These are phyloP conservation scores for Chromosphaera perkinsii DNA, from an alignment of 208 protist species.

Conservation along the genomic window DNA sequence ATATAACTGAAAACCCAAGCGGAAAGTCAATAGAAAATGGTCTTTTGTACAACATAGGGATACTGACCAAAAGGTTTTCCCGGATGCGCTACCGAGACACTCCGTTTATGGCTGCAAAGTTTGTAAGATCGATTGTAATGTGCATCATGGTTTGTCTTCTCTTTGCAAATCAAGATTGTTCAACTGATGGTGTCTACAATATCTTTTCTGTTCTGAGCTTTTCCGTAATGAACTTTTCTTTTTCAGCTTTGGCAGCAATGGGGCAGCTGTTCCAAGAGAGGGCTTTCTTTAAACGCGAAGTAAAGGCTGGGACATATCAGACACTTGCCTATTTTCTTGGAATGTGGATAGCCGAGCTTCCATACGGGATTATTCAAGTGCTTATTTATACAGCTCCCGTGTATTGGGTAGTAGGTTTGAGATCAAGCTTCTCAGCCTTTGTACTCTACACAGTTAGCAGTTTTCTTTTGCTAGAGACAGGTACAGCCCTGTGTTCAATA, in stretches of 20 bases:
- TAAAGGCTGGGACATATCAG: conserved; percentile 13
- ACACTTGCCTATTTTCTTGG: conserved; percentile 8
- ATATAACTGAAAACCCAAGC: background rate
- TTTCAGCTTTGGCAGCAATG: background rate
- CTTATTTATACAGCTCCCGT: conserved; percentile 27
- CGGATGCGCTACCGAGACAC: background rate
- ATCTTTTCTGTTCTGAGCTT: conserved; percentile 15
- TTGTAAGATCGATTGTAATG: conserved; percentile 7
- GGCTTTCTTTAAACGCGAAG: conserved; percentile 16
- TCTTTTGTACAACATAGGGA: background rate
- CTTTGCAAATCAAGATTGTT: conserved; percentile 6
- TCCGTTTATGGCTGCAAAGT: background rate
- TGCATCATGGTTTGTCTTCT: conserved; percentile 8
- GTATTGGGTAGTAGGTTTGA: conserved; percentile 38
- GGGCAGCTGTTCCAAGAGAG: background rate
- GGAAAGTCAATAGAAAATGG: background rate
- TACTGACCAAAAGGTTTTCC: background rate
- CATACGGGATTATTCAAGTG: conserved; percentile 27
- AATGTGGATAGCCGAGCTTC: conserved; percentile 35
- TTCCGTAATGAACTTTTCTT: conserved; percentile 6
- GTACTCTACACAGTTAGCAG: conserved; percentile 29
- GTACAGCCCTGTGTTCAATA: background rate
- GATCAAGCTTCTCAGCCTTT: conserved; percentile 26
- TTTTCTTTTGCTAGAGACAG: background rate
- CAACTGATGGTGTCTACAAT: conserved; percentile 9